Conservation (phyloP, 2,329 filamentous ascomycete species). For the Pseudogymnoascus sp. region DNA sequence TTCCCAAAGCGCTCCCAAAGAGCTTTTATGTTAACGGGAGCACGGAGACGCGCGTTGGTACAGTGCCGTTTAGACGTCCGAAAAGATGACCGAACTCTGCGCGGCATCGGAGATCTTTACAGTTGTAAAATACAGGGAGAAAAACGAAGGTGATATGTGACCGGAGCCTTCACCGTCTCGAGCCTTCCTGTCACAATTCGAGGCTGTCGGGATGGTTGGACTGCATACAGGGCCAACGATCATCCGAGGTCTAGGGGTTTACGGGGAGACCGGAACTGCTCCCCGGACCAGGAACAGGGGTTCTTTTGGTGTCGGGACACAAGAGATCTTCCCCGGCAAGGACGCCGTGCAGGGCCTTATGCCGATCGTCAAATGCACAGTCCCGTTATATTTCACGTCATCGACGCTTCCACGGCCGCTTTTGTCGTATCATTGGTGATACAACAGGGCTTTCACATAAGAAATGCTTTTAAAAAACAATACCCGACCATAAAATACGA, state of each 20-base stretch:
- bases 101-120: not conserved
- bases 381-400: not conserved
- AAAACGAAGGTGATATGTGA: not conserved
- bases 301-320: not conserved
- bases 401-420: not conserved
- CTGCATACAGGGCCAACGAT: slow-evolving; percentile 3
- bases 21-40: not conserved
- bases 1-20: not conserved
- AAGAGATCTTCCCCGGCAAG: not conserved
- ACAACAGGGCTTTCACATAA: not conserved
- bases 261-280: not conserved
- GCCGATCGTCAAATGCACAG: not conserved
- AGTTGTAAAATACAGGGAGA: not conserved
- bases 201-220: slow-evolving; percentile 3
- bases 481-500: not conserved
- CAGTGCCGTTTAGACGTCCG: not conserved
- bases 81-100: not conserved
- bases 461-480: not conserved
- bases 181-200: not conserved
- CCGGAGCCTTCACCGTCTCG: not conserved
- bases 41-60: not conserved
- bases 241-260: not conserved
- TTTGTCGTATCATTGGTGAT: slow-evolving; percentile 2
- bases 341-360: not conserved
- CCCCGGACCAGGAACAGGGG: not conserved